Evolutionary conservation across 164 flowering plant species (phyloP).

Genomic region (Vitis riparia): DNA sequence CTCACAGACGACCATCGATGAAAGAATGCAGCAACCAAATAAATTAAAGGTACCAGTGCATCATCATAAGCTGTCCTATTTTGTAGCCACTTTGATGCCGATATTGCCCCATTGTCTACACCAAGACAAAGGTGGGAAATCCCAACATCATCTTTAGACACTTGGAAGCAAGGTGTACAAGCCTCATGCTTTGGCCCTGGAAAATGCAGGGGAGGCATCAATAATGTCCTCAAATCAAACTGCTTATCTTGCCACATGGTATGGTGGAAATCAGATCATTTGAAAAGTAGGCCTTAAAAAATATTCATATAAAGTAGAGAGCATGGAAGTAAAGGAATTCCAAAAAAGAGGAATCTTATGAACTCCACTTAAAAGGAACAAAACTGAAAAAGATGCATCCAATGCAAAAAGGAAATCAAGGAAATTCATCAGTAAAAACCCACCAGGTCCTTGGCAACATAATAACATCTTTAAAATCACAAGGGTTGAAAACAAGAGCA

Average conservation of each 20-base stretch:
- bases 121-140: conserved; percentile 38
- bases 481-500: not conserved
- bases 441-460: not conserved
- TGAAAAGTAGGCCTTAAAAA: not conserved
- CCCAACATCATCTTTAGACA: conserved; percentile 47
- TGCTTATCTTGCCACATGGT: conserved; percentile 30
- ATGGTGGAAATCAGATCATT: conserved; percentile 21
- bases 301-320: not conserved
- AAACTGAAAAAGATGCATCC: not conserved
- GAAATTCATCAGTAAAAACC: not conserved
- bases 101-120: conserved; percentile 28
- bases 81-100: conserved; percentile 26
- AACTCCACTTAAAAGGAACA: not conserved
- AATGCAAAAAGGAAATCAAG: not conserved
- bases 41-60: conserved; percentile 14
- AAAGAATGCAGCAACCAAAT: conserved; percentile 20
- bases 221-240: conserved; percentile 39
- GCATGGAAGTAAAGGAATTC: conserved; percentile 4
- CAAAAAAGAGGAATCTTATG: not conserved
- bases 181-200: conserved; percentile 66
- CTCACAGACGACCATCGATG: conserved; percentile 32
- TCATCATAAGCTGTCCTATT: conserved; percentile 15
- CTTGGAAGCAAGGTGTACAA: conserved; percentile 48
- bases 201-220: conserved; percentile 72
- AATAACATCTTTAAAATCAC: conserved; percentile 8